Percentiles rank a stretch among this genome's conserved stretches.
phyloP scores from a whole-genome alignment of 139 green algal genomes.

The Gonium pectorale region DNA sequence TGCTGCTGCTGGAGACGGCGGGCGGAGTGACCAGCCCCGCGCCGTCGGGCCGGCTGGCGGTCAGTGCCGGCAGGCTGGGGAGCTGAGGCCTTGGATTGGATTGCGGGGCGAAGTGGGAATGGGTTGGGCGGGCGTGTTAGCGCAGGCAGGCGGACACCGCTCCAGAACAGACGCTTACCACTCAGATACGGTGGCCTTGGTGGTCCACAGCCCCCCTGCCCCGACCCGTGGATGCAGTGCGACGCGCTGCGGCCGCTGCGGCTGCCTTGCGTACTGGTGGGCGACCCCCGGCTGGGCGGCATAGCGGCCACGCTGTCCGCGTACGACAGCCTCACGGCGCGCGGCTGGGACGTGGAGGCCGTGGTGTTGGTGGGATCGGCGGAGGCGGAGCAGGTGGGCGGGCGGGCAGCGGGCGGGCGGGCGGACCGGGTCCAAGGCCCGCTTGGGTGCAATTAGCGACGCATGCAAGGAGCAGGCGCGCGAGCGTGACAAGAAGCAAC shows the following conservation, averaged over 20 bases:
- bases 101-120: no score
- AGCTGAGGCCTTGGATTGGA: no score
- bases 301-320: constrained; percentile 92
- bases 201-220: no score
- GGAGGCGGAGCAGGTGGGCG: background rate
- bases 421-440: no score
- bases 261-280: constrained; percentile 92
- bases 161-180: no score
- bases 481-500: no score
- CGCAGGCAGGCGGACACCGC: no score
- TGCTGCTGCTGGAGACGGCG: constrained; percentile 93
- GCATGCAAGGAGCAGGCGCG: no score
- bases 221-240: constrained; percentile 64
- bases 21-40: constrained; percentile 89
- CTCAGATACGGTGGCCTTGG: no score
- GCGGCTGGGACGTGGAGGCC: constrained; percentile 82
- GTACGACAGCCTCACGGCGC: constrained; percentile 80
- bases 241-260: constrained; percentile 84
- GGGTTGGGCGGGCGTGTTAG: no score
- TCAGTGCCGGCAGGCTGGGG: no score
- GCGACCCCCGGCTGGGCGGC: constrained; percentile 90
- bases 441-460: no score
- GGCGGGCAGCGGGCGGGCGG: background rate
- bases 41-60: constrained; percentile 87
- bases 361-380: constrained; percentile 51